Conservation (phyloP, 106 monocot genomes). For the Dendrobium huoshanense region DNA sequence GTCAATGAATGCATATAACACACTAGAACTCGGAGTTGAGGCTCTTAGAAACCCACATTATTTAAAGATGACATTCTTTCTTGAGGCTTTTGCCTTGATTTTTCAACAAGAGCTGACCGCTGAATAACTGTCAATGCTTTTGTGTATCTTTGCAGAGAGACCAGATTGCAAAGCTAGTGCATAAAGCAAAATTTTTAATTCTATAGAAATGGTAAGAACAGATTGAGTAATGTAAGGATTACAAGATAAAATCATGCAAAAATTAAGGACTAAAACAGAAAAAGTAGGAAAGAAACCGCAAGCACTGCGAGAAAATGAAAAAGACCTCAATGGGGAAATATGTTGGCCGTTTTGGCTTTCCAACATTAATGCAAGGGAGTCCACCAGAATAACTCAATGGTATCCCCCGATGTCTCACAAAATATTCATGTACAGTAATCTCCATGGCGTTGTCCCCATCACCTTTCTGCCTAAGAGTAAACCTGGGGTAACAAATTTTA, state of each 20-base stretch:
- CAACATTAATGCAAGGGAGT: conserved; percentile 90
- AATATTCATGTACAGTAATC: conserved; percentile 81
- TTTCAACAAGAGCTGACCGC: conserved; percentile 85
- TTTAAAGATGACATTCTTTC: conserved; percentile 71
- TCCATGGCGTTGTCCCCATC: conserved; percentile 35
- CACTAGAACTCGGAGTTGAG: background rate
- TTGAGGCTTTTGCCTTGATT: conserved; percentile 91
- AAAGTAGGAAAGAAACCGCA: background rate
- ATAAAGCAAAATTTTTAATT: background rate
- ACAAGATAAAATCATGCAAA: background rate
- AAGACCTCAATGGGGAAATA: conserved; percentile 83
- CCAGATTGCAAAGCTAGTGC: conserved; percentile 59
- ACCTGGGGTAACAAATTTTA: conserved; percentile 28
- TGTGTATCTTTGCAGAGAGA: conserved; percentile 84
- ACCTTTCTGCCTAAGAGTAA: conserved; percentile 52
- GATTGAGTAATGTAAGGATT: background rate
- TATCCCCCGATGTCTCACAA: conserved; percentile 35
- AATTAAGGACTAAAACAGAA: too few species aligned
- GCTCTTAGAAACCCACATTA: conserved; percentile 30
- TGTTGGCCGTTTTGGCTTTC: conserved; percentile 86
- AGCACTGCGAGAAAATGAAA: background rate
- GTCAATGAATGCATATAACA: background rate
- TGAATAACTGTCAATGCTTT: conserved; percentile 73
- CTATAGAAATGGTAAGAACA: background rate
- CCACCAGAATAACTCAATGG: conserved; percentile 41